phyloP scores from a whole-genome alignment of 768 basidiomycete genomes.

The Cyclocybe aegerita region DNA sequence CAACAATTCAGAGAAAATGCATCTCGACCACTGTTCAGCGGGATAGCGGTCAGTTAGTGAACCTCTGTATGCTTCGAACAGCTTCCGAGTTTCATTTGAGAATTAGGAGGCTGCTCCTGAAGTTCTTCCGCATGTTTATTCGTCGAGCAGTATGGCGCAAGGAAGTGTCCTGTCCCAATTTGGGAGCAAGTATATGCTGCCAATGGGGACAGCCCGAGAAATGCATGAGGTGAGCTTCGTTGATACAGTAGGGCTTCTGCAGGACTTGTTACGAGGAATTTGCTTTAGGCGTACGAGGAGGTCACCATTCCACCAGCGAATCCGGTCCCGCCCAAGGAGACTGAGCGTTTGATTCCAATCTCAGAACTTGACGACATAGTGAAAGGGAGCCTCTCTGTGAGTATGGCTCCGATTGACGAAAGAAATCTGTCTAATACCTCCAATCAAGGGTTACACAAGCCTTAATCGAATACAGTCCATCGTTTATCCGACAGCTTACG shows the following conservation, averaged over 20 bases:
- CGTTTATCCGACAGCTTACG: slow-evolving; percentile 89
- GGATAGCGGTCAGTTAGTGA: slow-evolving; percentile 42
- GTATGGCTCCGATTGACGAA: slow-evolving; percentile 15
- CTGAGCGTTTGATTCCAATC: slow-evolving; percentile 73
- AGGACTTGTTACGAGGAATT: no score
- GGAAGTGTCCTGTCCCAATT: slow-evolving; percentile 68
- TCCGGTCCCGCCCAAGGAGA: slow-evolving; percentile 66
- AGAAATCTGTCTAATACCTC: slow-evolving; percentile 2
- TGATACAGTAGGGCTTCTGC: slow-evolving; percentile 3
- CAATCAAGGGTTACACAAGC: slow-evolving; percentile 70
- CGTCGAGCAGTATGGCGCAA: slow-evolving; percentile 55
- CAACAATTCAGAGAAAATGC: slow-evolving; percentile 59
- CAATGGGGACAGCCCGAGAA: slow-evolving; percentile 74
- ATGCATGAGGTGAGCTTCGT: slow-evolving; percentile 56
- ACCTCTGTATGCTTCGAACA: background rate
- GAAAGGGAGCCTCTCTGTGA: slow-evolving; percentile 81
- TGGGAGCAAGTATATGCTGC: slow-evolving; percentile 79
- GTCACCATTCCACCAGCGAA: slow-evolving; percentile 85
- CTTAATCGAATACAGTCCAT: slow-evolving; percentile 96
- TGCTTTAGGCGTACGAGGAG: slow-evolving; percentile 77
- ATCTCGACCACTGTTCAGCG: slow-evolving; percentile 62
- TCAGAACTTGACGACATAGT: slow-evolving; percentile 75
- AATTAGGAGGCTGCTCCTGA: slow-evolving; percentile 54
- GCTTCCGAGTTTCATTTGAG: background rate
- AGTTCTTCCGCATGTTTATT: slow-evolving; percentile 86